phyloP scores from a whole-genome alignment of 192 early-diverging fungal genomes.

The Hyaloraphidium curvatum region DNA sequence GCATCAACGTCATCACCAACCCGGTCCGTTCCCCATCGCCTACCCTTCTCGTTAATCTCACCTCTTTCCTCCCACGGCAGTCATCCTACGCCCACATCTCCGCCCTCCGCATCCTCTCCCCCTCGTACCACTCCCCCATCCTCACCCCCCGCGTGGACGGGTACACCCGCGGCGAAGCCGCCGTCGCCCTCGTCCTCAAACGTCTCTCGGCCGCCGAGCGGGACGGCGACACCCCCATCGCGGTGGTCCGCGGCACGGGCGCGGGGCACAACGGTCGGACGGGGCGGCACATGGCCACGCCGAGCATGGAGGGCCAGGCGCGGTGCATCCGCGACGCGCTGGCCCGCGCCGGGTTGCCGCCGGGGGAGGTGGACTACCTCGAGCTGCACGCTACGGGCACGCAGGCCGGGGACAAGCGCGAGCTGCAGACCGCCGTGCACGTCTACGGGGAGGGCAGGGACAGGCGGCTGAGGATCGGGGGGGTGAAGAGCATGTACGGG shows the following conservation, averaged over 20 bases:
- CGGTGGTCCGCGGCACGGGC: neutral
- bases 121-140: neutral
- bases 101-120: neutral
- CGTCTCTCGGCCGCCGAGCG: neutral
- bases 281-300: neutral
- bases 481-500: slow-evolving; percentile 1
- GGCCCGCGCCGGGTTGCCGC: neutral
- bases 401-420: neutral
- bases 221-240: neutral
- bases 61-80: neutral
- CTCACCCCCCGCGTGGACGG: neutral
- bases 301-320: neutral
- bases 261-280: slow-evolving; percentile 1
- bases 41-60: neutral
- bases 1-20: neutral
- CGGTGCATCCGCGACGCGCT: neutral
- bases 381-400: slow-evolving; percentile 3
- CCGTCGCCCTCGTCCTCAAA: neutral
- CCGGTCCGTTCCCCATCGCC: neutral
- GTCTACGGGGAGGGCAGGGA: neutral
- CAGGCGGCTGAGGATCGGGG: neutral
- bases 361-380: neutral
- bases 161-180: slow-evolving; percentile 1
- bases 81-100: slow-evolving; percentile 3
- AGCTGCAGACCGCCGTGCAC: neutral